Evolutionary conservation across 192 early-diverging fungal species (phyloP).

Genomic region (Anaeromyces robustus): DNA sequence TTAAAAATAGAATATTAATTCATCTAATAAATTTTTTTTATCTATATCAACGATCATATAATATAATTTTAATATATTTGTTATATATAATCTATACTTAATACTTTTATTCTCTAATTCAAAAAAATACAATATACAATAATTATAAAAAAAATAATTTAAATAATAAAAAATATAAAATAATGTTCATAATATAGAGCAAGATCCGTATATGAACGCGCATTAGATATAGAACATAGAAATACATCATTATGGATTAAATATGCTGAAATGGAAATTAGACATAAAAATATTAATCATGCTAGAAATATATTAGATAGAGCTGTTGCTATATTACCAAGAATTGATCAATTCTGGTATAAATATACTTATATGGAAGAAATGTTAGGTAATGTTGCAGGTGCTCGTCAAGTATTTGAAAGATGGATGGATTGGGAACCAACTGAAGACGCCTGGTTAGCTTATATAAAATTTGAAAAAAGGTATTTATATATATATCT

Average conservation of each 20-base stretch:
- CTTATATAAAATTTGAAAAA: conserved; percentile 87
- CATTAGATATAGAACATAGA: conserved; percentile 73
- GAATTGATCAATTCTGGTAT: conserved; percentile 53
- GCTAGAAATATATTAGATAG: conserved; percentile 92
- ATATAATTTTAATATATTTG: too few relatives aligned
- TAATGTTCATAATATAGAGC: conserved; percentile 22
- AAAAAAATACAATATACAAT: too few relatives aligned
- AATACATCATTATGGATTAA: conserved; percentile 78
- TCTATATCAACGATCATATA: too few relatives aligned
- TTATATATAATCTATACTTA: too few relatives aligned
- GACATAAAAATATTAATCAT: conserved; percentile 80
- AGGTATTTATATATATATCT: too few relatives aligned
- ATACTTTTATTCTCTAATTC: too few relatives aligned
- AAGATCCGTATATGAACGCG: conserved; percentile 79
- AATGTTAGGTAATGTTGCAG: conserved; percentile 72
- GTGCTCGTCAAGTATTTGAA: conserved; percentile 85
- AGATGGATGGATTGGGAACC: conserved; percentile 99
- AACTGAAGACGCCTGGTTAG: conserved; percentile 75
- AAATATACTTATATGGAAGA: conserved; percentile 99
- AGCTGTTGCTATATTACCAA: conserved; percentile 71
- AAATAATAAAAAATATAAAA: too few relatives aligned
- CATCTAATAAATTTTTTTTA: too few relatives aligned
- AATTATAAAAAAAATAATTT: too few relatives aligned
- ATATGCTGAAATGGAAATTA: conserved; percentile 98
- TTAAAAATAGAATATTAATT: too few relatives aligned